phyloP scores from a whole-genome alignment of 208 protist genomes.

The Trypanosoma scelopori region DNA sequence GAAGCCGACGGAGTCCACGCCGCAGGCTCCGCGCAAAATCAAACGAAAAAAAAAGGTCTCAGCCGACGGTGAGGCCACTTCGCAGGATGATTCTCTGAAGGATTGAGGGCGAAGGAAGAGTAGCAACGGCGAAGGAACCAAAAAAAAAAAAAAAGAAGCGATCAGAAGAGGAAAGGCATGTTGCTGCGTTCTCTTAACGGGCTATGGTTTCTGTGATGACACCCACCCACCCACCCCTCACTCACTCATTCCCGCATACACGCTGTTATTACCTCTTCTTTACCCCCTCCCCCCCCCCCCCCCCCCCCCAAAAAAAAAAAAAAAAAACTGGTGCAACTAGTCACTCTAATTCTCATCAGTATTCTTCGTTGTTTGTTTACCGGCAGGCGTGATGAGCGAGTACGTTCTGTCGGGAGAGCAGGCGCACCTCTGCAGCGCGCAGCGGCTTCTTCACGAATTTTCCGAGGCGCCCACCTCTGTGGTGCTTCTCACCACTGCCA shows the following conservation, averaged over 20 bases:
- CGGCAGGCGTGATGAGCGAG: background rate
- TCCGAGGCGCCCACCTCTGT: slow-evolving; percentile 12
- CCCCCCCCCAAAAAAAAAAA: too few relatives aligned
- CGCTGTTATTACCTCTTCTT: too few relatives aligned
- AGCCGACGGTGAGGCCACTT: background rate
- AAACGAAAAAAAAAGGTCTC: slow-evolving; percentile 18
- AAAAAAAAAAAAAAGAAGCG: background rate
- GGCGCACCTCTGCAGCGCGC: slow-evolving; percentile 1
- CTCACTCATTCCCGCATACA: too few relatives aligned
- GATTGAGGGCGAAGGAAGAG: background rate
- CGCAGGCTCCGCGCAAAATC: slow-evolving; percentile 23
- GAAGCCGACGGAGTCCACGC: background rate
- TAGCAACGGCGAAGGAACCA: slow-evolving; percentile 2
- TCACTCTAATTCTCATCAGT: too few relatives aligned
- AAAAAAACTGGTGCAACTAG: too few relatives aligned
- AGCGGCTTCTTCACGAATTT: slow-evolving; percentile 21
- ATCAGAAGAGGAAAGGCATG: background rate
- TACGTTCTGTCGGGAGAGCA: background rate
- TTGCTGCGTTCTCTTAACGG: too few relatives aligned
- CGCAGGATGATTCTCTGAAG: background rate
- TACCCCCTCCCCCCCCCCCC: too few relatives aligned
- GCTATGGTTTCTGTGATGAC: background rate
- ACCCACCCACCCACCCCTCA: background rate
- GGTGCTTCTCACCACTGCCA: slow-evolving; percentile 16
- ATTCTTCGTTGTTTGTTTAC: background rate